These are phyloP conservation scores for Setaria viridis DNA, from an alignment of 202 grass and related monocot species.

Conservation along the genomic window DNA sequence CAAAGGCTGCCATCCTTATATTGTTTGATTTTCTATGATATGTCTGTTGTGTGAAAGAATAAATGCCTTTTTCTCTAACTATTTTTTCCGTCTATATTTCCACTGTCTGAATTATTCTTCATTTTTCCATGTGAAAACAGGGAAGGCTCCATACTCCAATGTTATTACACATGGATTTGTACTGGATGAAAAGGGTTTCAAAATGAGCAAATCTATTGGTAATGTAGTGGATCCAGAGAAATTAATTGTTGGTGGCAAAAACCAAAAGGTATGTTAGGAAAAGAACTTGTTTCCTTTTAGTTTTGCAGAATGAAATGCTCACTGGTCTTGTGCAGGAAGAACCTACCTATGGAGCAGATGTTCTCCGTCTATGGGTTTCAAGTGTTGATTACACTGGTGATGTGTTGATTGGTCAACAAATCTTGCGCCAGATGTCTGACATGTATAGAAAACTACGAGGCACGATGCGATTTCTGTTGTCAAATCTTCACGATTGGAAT, in stretches of 20 bases:
- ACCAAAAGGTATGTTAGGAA: constrained; percentile 65
- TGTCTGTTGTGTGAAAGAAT: constrained; percentile 7
- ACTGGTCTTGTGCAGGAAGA: constrained; percentile 67
- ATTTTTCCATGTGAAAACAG: constrained; percentile 53
- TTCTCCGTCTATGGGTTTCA: constrained; percentile 96
- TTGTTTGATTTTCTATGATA: constrained; percentile 35
- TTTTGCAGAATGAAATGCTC: constrained; percentile 41
- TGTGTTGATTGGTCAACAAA: constrained; percentile 79
- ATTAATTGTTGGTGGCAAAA: constrained; percentile 91
- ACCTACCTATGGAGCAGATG: constrained; percentile 91
- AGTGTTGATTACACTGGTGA: constrained; percentile 96
- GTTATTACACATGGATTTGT: constrained; percentile 98
- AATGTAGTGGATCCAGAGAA: constrained; percentile 84
- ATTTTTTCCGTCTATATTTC: constrained; percentile 12
- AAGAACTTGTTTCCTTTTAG: constrained; percentile 46
- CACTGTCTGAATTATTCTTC: constrained; percentile 21
- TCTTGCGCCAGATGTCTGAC: constrained; percentile 93
- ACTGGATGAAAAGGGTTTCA: constrained; percentile 89
- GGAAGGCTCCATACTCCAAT: constrained; percentile 87
- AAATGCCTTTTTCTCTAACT: not conserved
- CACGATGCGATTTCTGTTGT: constrained; percentile 89
- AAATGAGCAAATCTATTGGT: constrained; percentile 99
- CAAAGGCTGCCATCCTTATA: not conserved
- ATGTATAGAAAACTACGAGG: constrained; percentile 96
- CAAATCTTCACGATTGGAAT: constrained; percentile 98